Percentiles rank a stretch among this genome's conserved stretches.
Evolutionary conservation across 2,329 filamentous ascomycete species (phyloP).

Genomic region (Hypomyces perniciosus): DNA sequence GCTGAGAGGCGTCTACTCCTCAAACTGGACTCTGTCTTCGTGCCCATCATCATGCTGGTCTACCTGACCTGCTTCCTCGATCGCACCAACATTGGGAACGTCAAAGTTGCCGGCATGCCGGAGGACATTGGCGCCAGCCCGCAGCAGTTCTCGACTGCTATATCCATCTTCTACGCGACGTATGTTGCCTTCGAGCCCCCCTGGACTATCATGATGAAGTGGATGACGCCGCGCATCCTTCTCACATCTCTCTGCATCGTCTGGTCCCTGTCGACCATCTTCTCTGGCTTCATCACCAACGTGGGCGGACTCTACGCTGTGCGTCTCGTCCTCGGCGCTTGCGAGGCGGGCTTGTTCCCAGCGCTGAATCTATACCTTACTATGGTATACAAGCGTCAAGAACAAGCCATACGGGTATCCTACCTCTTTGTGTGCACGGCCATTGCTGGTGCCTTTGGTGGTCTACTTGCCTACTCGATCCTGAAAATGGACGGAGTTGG

Average conservation of each 20-base stretch:
- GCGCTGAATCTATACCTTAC: slow-evolving; percentile 22
- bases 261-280: slow-evolving; percentile 24
- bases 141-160: slow-evolving; percentile 26
- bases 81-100: slow-evolving; percentile 43
- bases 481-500: slow-evolving; percentile 40
- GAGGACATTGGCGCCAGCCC: slow-evolving; percentile 27
- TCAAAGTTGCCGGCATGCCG: slow-evolving; percentile 28
- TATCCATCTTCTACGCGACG: slow-evolving; percentile 28
- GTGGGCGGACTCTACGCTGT: slow-evolving; percentile 21
- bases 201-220: slow-evolving; percentile 27
- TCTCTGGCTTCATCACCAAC: slow-evolving; percentile 26
- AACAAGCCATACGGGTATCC: slow-evolving; percentile 48
- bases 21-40: slow-evolving; percentile 28
- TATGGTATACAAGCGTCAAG: slow-evolving; percentile 37
- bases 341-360: slow-evolving; percentile 23
- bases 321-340: slow-evolving; percentile 21
- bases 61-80: slow-evolving; percentile 52
- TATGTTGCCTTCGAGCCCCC: slow-evolving; percentile 27
- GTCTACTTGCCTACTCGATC: slow-evolving; percentile 42
- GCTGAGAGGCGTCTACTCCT: slow-evolving; percentile 25
- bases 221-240: slow-evolving; percentile 26
- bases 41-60: slow-evolving; percentile 47
- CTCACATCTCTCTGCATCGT: slow-evolving; percentile 22
- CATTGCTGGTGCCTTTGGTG: slow-evolving; percentile 36
- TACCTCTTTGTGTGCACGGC: slow-evolving; percentile 45